phyloP scores from a whole-genome alignment of 768 basidiomycete genomes.

The Gymnopilus dilepis region DNA sequence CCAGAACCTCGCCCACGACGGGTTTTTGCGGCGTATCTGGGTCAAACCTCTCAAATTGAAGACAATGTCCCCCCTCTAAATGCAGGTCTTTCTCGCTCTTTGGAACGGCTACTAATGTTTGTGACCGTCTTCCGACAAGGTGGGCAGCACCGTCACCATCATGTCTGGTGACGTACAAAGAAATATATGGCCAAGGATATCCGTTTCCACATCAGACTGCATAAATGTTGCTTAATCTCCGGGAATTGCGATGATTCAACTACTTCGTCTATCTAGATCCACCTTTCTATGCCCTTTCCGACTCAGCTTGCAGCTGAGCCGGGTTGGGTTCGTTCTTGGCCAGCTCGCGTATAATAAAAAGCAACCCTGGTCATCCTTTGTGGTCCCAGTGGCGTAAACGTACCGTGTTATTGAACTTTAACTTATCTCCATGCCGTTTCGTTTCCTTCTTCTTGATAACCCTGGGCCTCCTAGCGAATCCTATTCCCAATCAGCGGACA shows the following conservation, averaged over 20 bases:
- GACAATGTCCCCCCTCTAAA: neutral
- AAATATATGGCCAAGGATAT: neutral
- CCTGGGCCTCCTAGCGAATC: neutral
- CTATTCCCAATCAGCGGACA: neutral
- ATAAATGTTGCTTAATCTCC: slow-evolving; percentile 19
- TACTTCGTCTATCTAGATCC: slow-evolving; percentile 11
- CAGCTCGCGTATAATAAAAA: slow-evolving; percentile 12
- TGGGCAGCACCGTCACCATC: no score
- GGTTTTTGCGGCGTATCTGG: neutral
- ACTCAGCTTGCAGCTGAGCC: slow-evolving; percentile 6
- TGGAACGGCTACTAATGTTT: neutral
- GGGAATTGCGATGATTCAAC: slow-evolving; percentile 4
- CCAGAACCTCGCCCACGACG: slow-evolving; percentile 2
- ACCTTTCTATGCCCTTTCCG: neutral
- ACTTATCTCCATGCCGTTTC: neutral
- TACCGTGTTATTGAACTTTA: neutral
- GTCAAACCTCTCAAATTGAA: neutral
- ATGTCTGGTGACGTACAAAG: neutral
- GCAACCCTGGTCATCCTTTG: neutral
- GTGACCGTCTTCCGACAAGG: neutral
- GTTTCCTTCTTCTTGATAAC: neutral
- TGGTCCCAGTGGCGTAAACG: slow-evolving; percentile 7
- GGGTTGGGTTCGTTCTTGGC: neutral
- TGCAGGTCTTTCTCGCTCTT: neutral
- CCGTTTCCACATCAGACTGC: slow-evolving; percentile 5